These are phyloP conservation scores for Mycosarcoma maydis DNA, from an alignment of 1,284 basidiomycete species.

Conservation along the genomic window DNA sequence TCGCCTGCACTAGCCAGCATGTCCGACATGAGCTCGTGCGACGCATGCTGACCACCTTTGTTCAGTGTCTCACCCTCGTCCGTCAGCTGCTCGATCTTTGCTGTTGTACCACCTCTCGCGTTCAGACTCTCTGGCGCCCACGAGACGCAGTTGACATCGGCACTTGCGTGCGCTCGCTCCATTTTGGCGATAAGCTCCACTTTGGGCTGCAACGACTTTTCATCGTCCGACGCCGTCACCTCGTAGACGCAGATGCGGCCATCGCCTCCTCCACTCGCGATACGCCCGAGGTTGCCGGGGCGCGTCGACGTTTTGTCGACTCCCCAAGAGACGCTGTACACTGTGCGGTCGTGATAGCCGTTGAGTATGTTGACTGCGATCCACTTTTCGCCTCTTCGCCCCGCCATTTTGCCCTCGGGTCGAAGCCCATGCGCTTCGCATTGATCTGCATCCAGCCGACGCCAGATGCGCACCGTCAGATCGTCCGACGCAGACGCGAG, in stretches of 20 bases:
- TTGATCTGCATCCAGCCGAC: constrained; percentile 58
- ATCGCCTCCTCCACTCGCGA: constrained; percentile 80
- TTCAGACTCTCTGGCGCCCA: constrained; percentile 73
- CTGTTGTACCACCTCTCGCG: constrained; percentile 30
- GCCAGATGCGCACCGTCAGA: constrained; percentile 74
- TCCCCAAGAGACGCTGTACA: constrained; percentile 83
- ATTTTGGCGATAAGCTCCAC: constrained; percentile 48
- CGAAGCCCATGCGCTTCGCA: constrained; percentile 58
- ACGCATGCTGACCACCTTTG: constrained; percentile 17
- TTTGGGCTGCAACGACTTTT: constrained; percentile 23
- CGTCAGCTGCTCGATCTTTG: constrained; percentile 37
- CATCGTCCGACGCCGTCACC: constrained; percentile 67
- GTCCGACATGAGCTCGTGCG: constrained; percentile 68
- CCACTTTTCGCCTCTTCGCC: constrained; percentile 67
- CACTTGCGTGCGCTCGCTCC: constrained; percentile 75
- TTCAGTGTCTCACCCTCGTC: constrained; percentile 52
- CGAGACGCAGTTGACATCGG: constrained; percentile 79
- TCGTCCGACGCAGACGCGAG: constrained; percentile 85
- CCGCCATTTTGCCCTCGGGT: constrained; percentile 56
- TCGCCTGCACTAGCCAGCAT: constrained; percentile 82
- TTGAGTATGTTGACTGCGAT: constrained; percentile 61
- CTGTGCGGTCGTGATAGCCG: constrained; percentile 74
- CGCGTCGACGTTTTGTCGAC: constrained; percentile 51
- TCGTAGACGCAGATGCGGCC: constrained; percentile 80
- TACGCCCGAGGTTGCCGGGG: constrained; percentile 73